Evolutionary conservation across 73 alveolate species (phyloP), one percentile per base, ranked within the genome.

Genomic region (Blepharisma stoltei): DNA sequence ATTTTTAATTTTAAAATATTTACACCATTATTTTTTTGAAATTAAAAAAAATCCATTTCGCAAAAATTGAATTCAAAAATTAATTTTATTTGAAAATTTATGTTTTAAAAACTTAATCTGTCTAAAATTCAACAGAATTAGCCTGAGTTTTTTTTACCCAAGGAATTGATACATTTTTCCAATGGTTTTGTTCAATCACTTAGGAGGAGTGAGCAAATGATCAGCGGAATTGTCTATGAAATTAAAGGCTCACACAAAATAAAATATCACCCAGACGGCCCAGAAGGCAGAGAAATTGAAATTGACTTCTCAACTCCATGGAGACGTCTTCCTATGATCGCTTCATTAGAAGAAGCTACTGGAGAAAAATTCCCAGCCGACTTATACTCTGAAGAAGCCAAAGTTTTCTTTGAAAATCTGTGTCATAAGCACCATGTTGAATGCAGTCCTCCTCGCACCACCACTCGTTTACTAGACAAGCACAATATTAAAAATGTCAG

Each of bases 241-340:
- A 82, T 97, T 54, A 81, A 88, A 67, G 99, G 99, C 45, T 70
- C 94, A 73, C 92, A 96, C 88, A 93, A 91, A 78, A 81, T 97
- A 45, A 55, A 83, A 55, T 83, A 77, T 44, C 90, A 83, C 55
- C 83, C 77, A 9, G 77, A 23, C 43, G 87, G 98, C 7, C 81
- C 81, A 14, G 87, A 83, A 9, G 71, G 71, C 21, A 82, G 76
- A 23, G 55, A 71, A 70, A 85, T 70, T 54, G 98, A 88, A 70
- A 85, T 97, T 50, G 98, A 97, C 78, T 97, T 97, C 91, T 87
- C 97, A 55, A 99, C 99, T 21, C 99, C 99, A 27, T 97, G 91
- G 95, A 88, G 86, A 50, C 91, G 98, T 86, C 80, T 94, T 49
- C 89, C 98, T 6, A 95, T 97, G 98, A 97, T 97, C 23, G 32